Evolutionary conservation across 73 alveolate species (phyloP).

Genomic region (Breviolum minutum): DNA sequence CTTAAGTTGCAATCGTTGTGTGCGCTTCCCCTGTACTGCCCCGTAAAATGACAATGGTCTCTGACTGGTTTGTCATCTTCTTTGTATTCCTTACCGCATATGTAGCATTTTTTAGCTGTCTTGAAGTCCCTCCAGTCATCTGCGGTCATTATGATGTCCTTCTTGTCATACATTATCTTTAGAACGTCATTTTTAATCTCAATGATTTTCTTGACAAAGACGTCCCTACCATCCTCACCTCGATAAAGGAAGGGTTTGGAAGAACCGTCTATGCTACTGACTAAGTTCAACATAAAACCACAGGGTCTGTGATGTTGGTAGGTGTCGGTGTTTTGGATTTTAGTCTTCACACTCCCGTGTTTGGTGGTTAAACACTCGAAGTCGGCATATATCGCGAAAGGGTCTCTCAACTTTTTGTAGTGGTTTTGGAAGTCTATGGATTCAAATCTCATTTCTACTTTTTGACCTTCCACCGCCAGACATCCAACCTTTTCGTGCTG

Average conservation of each 20-base stretch:
- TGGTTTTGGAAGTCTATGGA: background rate
- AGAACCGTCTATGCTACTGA: background rate
- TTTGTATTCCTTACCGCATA: background rate
- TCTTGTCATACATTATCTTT: background rate
- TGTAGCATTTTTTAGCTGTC: background rate
- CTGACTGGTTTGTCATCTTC: background rate
- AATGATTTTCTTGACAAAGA: background rate
- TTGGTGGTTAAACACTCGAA: background rate
- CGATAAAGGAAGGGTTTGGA: background rate
- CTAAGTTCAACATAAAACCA: background rate
- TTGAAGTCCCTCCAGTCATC: background rate
- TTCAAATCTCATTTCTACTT: background rate
- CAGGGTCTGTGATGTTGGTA: background rate
- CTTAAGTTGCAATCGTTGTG: background rate
- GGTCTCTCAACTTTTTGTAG: background rate
- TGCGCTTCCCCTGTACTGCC: background rate
- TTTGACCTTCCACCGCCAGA: background rate
- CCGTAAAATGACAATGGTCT: background rate
- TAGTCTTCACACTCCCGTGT: background rate
- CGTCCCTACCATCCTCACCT: background rate
- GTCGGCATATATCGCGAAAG: background rate
- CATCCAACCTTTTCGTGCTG: background rate
- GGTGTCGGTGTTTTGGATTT: background rate
- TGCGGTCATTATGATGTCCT: background rate
- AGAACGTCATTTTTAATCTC: background rate